Conservation (phyloP, 106 monocot genomes). For the Dioscorea alata region DNA sequence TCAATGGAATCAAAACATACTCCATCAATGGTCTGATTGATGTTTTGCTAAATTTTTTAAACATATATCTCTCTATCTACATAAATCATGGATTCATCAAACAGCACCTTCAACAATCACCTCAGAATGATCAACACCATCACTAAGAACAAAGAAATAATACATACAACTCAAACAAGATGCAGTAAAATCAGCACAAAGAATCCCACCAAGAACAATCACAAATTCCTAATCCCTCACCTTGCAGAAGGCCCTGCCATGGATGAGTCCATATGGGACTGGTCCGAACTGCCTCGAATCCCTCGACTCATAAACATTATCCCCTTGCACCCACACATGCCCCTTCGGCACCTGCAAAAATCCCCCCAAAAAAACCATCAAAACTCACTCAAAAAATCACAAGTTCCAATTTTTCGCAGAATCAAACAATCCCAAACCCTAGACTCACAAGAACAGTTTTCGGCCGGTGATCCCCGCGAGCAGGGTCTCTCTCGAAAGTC, state of each 20-base stretch:
- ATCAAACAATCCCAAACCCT: not conserved
- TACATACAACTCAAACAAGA: too few relatives aligned
- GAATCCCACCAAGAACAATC: not conserved
- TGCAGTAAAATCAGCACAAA: not conserved
- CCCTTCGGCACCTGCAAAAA: slow-evolving; percentile 68
- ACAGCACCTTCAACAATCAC: too few relatives aligned
- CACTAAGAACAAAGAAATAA: too few relatives aligned
- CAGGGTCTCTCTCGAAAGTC: slow-evolving; percentile 42
- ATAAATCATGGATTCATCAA: too few relatives aligned
- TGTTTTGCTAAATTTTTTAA: not conserved
- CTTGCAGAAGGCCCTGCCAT: slow-evolving; percentile 62
- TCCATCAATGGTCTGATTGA: not conserved
- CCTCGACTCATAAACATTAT: slow-evolving; percentile 68
- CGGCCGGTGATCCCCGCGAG: slow-evolving; percentile 9
- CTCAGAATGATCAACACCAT: too few relatives aligned
- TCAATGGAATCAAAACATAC: not conserved
- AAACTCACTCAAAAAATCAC: not conserved
- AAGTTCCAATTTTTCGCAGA: not conserved
- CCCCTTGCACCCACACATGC: slow-evolving; percentile 90
- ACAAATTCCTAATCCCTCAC: slow-evolving; percentile 26
- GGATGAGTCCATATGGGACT: slow-evolving; percentile 56
- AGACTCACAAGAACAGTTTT: slow-evolving; percentile 52
- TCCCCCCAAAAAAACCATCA: not conserved
- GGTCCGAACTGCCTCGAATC: slow-evolving; percentile 86
- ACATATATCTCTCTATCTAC: too few relatives aligned